A percentile compares a stretch with the other conserved stretches of the same genome.
Conservation (phyloP, 345 rosid genomes). For the Murraya koenigii region DNA sequence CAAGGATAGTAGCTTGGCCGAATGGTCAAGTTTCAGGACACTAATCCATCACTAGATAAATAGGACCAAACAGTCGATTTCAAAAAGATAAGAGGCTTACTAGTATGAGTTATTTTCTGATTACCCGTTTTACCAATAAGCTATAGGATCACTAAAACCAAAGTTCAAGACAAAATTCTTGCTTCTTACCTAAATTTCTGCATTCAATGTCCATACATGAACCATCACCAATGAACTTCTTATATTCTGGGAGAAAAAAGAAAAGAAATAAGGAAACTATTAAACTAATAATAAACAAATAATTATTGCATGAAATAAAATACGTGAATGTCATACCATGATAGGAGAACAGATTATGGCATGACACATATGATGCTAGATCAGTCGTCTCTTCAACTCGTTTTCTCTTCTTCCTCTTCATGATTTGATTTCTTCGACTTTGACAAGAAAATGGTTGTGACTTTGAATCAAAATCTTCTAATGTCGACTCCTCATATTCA, state of each 20-base stretch:
- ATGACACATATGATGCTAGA: conserved; percentile 41
- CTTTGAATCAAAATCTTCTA: conserved; percentile 44
- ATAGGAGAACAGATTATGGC: conserved; percentile 70
- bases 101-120: background rate
- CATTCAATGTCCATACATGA: conserved; percentile 41
- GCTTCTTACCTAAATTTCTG: conserved; percentile 42
- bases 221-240: conserved; percentile 40
- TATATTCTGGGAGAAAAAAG: conserved; percentile 47
- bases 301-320: conserved; percentile 10
- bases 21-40: background rate
- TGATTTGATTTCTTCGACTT: conserved; percentile 36
- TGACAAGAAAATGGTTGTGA: conserved; percentile 44
- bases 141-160: background rate
- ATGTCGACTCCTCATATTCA: conserved; percentile 29
- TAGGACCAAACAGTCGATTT: background rate
- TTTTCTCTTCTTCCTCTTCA: conserved; percentile 65
- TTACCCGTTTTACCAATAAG: background rate
- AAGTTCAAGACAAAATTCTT: conserved; percentile 3
- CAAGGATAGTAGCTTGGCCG: background rate
- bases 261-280: conserved; percentile 1
- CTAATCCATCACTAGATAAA: background rate
- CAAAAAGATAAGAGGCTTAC: background rate
- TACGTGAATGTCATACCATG: conserved; percentile 40
- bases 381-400: conserved; percentile 61
- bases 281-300: conserved; percentile 10